Evolutionary conservation across 2,329 filamentous ascomycete species (phyloP), one percentile per base, ranked within the genome.

Genomic region (Aspergillus chevalieri): DNA sequence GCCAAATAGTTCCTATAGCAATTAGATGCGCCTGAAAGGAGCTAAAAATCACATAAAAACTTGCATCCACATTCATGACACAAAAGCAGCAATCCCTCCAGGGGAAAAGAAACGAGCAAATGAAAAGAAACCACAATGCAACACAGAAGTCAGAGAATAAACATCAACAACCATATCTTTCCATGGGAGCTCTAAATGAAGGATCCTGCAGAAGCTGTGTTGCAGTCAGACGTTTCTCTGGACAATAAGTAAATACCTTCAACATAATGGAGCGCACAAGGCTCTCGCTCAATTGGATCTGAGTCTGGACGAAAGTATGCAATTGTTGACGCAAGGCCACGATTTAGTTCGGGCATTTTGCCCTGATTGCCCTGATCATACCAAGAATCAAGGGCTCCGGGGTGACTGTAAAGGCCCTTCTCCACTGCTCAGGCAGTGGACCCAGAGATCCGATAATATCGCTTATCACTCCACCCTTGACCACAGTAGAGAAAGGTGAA

Each of bases 341-440:
- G 1, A 0, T 50, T 21, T 21, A 4, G 51, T 48, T 55, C 34
- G 30, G 55, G 45, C 14, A 28, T 46, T 54, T 44, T 38, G 44
- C 47, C 21, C 48, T 60, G 58, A 50, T 65, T n/a, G n/a, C n/a
- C n/a, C n/a, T n/a, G n/a, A n/a, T n/a, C 59, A 57, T 65, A 65
- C 61, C 58, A 66, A 34, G 48, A 59, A 56, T 63, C 58, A 49
- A 52, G 46, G 39, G 46, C 47, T 22, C 21, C 46, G 1, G 50
- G 19, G 9, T 57, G 24, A 39, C 1, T 52, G 30, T 58, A 61
- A 26, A 43, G 49, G 7, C 57, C 57, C 44, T 61, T 61, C 58
- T n/a, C n/a, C 55, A 62, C 22, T 59, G 10, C 55, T 59, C 46
- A 34, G 63, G 64, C 7, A 65, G 44, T 21, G 59, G 56, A 15